These are phyloP conservation scores for Aspergillus sergii DNA, from an alignment of 2,329 filamentous ascomycete species.

Conservation along the genomic window DNA sequence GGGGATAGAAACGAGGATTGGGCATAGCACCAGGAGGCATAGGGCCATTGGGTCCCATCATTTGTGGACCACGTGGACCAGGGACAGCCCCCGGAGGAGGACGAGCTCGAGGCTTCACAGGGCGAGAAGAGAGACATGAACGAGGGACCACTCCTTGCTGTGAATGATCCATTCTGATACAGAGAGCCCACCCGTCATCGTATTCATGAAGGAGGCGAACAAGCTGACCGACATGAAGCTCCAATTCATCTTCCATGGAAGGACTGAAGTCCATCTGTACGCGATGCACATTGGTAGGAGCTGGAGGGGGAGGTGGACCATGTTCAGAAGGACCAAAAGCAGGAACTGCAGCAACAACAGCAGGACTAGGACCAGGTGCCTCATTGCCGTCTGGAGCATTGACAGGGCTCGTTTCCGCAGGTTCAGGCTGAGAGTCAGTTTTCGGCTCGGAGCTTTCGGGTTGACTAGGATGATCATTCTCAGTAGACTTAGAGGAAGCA, in stretches of 20 bases:
- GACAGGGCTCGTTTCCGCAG: slow-evolving; percentile 27
- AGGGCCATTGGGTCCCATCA: slow-evolving; percentile 38
- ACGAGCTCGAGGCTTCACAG: slow-evolving; percentile 77
- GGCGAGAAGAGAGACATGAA: slow-evolving; percentile 88
- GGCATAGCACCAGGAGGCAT: slow-evolving; percentile 29
- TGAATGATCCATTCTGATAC: slow-evolving; percentile 84
- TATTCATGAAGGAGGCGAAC: slow-evolving; percentile 93
- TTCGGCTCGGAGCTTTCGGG: slow-evolving; percentile 26
- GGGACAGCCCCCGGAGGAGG: slow-evolving; percentile 37
- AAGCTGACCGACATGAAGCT: slow-evolving; percentile 76
- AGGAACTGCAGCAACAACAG: slow-evolving; percentile 16
- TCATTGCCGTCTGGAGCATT: slow-evolving; percentile 26
- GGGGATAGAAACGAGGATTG: slow-evolving; percentile 38
- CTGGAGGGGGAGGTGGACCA: slow-evolving; percentile 52
- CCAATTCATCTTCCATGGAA: slow-evolving; percentile 89
- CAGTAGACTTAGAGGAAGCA: slow-evolving; percentile 21
- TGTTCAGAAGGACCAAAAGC: slow-evolving; percentile 26
- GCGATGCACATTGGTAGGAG: slow-evolving; percentile 75
- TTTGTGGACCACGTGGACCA: slow-evolving; percentile 35
- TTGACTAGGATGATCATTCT: slow-evolving; percentile 23
- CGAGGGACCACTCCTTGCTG: slow-evolving; percentile 91
- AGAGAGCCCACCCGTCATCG: slow-evolving; percentile 97
- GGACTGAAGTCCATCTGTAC: slow-evolving; percentile 94
- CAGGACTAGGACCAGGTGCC: slow-evolving; percentile 11
- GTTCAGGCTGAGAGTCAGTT: slow-evolving; percentile 24